Base-by-base conservation (phyloP, 345 rosid species). In the Cardiospermum halicacabum region DNA sequence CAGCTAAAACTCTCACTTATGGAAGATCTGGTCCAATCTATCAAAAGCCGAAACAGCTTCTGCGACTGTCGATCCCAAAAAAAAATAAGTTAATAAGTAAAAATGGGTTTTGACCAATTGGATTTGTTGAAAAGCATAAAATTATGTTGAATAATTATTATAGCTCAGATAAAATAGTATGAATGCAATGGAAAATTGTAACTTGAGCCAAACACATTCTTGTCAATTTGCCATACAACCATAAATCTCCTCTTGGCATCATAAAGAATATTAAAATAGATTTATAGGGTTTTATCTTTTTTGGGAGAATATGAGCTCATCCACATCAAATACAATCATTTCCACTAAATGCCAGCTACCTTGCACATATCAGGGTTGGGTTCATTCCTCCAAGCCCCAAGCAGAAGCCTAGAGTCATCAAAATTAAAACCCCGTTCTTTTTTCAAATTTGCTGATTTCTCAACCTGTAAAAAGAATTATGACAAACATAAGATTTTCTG, bases 381-480 rank as follows among this genome's bases (percentile, higher is more conserved):
- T 62, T 91, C 96, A 77, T 95, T 87, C 80, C 98, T 88, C 99
- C 99, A 95, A 59, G 98, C 96, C 70, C 98, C 99, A 37, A 88
- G 83, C 90, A 95, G 83, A 49, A 95, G 78, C 85, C 96, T 86
- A 28, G 78, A 68, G 78, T 95, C 99, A 55, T 91, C 92, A 84
- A 95, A 95, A 79, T 95, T 91, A 76, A 95, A 95, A 65, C 99
- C 99, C 77, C 83, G 87, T 68, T 95, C 99, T 22, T 64, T 81
- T 34, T 77, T 67, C 22, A 83, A 80, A 62, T 74, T 76, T 26
- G 77, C 63, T 69, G 92, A 74, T 69, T 66, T 83, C 34, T 62
- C 66, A 47, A 71, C 80, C 99, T 95, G 71, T 34, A 24, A 49
- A n/a, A 80, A 27, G 36, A 31, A 25, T 47, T 64, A 58, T 9